Percentiles rank a stretch among this genome's conserved stretches.
Conservation (phyloP, 768 basidiomycete species). For the Trametes villosa region DNA sequence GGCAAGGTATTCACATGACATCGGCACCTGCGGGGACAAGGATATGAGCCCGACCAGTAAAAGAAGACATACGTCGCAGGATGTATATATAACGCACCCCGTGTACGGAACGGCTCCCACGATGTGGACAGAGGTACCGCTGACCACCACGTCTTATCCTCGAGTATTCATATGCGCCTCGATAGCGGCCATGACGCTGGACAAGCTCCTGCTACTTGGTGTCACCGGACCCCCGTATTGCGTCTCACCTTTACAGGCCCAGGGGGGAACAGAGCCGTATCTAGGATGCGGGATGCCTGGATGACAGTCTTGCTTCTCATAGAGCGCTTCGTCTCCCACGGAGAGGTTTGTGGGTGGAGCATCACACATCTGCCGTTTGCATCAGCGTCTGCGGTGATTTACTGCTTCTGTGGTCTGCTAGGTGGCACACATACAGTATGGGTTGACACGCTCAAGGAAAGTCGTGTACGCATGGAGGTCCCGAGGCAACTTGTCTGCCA, state of each 20-base stretch:
- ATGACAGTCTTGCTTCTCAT: neutral
- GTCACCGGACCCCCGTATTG: neutral
- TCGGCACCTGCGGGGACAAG: neutral
- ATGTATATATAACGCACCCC: slow-evolving; percentile 6
- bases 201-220: neutral
- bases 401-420: slow-evolving; percentile 1
- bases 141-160: neutral
- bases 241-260: neutral
- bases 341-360: slow-evolving; percentile 4
- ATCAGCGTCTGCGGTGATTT: slow-evolving; percentile 3
- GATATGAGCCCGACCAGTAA: neutral
- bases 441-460: neutral
- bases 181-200: neutral
- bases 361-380: slow-evolving; percentile 5
- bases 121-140: neutral
- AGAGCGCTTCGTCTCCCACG: slow-evolving; percentile 11
- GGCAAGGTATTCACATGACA: slow-evolving; percentile 14
- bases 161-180: neutral
- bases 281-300: neutral
- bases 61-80: neutral
- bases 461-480: slow-evolving; percentile 10
- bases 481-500: neutral
- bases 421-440: neutral
- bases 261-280: neutral
- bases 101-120: neutral